These are phyloP conservation scores for Trypanosomatidae sp. DNA, from an alignment of 208 protist species.

Conservation along the genomic window DNA sequence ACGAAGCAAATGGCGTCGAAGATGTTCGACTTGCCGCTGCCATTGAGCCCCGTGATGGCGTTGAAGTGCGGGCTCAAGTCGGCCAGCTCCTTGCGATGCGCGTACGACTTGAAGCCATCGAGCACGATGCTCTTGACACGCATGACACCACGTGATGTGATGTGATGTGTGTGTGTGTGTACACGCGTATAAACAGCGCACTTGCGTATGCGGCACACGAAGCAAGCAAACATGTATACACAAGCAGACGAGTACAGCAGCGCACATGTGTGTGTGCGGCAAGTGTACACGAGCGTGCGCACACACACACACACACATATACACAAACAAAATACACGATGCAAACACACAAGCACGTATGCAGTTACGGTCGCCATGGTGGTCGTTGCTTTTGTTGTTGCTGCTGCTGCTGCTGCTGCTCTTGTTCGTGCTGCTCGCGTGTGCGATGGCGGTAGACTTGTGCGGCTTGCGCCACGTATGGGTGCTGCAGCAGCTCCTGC, in stretches of 20 bases:
- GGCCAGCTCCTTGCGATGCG: conserved; percentile 90
- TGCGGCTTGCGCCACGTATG: conserved; percentile 32
- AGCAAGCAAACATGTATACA: no score
- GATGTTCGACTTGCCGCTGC: conserved; percentile 99
- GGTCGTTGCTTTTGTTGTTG: no score
- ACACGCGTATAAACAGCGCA: no score
- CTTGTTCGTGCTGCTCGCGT: no score
- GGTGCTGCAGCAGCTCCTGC: conserved; percentile 45
- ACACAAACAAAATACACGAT: no score
- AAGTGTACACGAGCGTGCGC: no score
- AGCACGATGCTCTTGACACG: conserved; percentile 98
- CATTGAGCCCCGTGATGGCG: conserved; percentile 99
- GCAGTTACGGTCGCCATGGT: background rate
- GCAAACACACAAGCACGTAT: no score
- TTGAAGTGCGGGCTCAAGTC: conserved; percentile 98
- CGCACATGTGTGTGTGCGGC: no score
- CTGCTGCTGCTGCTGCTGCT: background rate
- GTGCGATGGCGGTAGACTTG: background rate
- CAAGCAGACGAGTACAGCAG: no score
- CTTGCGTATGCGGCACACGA: no score
- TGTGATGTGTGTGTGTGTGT: background rate
- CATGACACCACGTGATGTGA: conserved; percentile 79
- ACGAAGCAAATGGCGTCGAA: conserved; percentile 99
- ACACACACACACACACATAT: no score
- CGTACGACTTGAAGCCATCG: conserved; percentile 99